A percentile compares a stretch with the other conserved stretches of the same genome.
Conservation (phyloP, 441 rosid species). For the Omphalea diandra region DNA sequence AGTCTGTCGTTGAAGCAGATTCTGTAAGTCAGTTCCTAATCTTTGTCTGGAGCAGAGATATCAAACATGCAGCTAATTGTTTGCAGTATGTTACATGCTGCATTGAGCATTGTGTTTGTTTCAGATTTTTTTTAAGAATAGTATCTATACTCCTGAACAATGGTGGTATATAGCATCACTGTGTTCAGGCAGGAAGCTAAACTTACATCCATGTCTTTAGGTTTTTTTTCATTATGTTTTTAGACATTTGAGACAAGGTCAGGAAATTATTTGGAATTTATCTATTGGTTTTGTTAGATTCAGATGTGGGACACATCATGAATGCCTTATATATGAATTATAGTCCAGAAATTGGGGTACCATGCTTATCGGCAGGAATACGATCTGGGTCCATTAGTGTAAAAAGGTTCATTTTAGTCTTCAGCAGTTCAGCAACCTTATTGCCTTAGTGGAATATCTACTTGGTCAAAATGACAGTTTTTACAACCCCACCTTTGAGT, state of each 20-base stretch:
- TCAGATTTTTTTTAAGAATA: background rate
- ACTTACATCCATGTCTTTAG: background rate
- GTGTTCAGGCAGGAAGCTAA: background rate
- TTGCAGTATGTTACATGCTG: background rate
- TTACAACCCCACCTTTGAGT: background rate
- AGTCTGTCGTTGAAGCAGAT: constrained; percentile 63
- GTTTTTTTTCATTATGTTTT: background rate
- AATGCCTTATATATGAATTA: background rate
- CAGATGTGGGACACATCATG: background rate
- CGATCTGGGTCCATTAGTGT: background rate
- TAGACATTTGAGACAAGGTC: background rate
- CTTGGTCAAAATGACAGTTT: background rate
- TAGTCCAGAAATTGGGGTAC: background rate
- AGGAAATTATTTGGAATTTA: background rate
- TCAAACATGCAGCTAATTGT: background rate
- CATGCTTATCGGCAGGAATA: background rate
- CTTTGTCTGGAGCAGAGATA: background rate
- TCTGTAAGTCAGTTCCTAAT: constrained; percentile 46
- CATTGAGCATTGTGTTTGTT: background rate
- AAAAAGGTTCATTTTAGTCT: background rate
- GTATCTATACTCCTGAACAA: background rate
- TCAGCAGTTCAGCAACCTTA: background rate
- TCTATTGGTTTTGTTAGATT: background rate
- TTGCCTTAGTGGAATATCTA: background rate
- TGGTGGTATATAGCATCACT: background rate